phyloP scores from a whole-genome alignment of 306 rosid species.

The Quercus alba region DNA sequence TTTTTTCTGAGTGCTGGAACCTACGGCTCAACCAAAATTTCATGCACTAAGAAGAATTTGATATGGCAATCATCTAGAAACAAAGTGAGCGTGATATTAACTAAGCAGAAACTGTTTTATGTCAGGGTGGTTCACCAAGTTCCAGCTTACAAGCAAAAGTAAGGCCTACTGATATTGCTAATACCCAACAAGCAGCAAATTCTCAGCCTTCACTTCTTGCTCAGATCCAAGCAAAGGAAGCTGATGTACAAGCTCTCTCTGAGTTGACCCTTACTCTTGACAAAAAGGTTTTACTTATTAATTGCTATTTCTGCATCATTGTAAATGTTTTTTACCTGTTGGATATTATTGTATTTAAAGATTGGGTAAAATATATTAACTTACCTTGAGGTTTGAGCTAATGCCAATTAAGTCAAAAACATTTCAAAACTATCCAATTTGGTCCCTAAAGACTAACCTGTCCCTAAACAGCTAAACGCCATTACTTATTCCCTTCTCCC shows the following conservation, averaged over 20 bases:
- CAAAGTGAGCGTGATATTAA: neutral
- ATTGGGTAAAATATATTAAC: too few relatives aligned
- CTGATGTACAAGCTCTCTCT: constrained; percentile 70
- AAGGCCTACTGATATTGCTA: constrained; percentile 42
- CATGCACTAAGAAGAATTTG: neutral
- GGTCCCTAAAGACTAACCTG: too few relatives aligned
- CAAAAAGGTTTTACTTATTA: constrained; percentile 63
- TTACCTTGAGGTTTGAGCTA: too few relatives aligned
- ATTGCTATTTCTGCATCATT: constrained; percentile 4
- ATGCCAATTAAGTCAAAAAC: too few relatives aligned
- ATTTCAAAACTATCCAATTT: too few relatives aligned
- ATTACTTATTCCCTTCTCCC: too few relatives aligned
- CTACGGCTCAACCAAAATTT: neutral
- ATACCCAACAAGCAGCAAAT: constrained; percentile 39
- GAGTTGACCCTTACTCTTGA: constrained; percentile 78
- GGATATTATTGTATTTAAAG: too few relatives aligned
- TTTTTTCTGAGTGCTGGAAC: neutral
- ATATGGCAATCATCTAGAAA: neutral
- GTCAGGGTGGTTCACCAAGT: constrained; percentile 39
- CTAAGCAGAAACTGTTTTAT: constrained; percentile 6
- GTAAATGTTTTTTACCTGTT: neutral
- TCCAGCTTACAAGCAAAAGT: constrained; percentile 45
- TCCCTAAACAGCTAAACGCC: too few relatives aligned
- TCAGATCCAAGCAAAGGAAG: constrained; percentile 65
- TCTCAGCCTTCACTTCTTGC: constrained; percentile 49